A percentile compares a stretch with the other conserved stretches of the same genome.
phyloP scores from a whole-genome alignment of 1,284 basidiomycete species.

The Entoloma clypeatum region DNA sequence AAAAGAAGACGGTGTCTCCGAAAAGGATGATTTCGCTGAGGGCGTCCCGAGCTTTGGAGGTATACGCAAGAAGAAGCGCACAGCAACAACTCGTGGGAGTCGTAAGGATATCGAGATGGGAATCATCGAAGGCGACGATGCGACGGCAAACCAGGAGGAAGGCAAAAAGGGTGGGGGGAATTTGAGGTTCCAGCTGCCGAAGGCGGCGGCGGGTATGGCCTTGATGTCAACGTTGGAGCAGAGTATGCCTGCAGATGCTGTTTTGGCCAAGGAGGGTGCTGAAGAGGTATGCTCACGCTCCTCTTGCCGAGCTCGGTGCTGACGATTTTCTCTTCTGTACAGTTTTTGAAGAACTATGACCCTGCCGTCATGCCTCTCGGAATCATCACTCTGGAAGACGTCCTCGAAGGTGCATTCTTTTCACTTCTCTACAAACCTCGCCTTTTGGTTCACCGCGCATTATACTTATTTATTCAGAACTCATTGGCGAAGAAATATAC shows the following conservation, averaged over 20 bases:
- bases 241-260: constrained; percentile 80
- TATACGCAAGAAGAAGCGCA: constrained; percentile 7
- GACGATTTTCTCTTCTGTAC: constrained; percentile 2
- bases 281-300: constrained; percentile 46
- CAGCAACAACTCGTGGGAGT: constrained; percentile 12
- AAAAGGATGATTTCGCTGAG: constrained; percentile 26
- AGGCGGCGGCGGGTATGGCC: constrained; percentile 33
- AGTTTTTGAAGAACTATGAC: constrained; percentile 76
- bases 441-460: background rate
- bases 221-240: constrained; percentile 61
- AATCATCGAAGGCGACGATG: constrained; percentile 5
- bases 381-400: constrained; percentile 91
- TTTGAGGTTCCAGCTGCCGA: constrained; percentile 41
- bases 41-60: too few species aligned
- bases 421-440: constrained; percentile 1
- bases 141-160: constrained; percentile 9
- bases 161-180: constrained; percentile 24
- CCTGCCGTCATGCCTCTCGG: constrained; percentile 78
- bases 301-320: background rate
- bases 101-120: constrained; percentile 45
- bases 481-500: constrained; percentile 88
- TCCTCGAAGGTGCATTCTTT: constrained; percentile 69
- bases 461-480: constrained; percentile 42
- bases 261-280: constrained; percentile 65
- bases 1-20: constrained; percentile 26